Evolutionary conservation across 805 yeast genomes (phyloP), one percentile per base, ranked within the genome.

Genomic region (Candida saitoana): DNA sequence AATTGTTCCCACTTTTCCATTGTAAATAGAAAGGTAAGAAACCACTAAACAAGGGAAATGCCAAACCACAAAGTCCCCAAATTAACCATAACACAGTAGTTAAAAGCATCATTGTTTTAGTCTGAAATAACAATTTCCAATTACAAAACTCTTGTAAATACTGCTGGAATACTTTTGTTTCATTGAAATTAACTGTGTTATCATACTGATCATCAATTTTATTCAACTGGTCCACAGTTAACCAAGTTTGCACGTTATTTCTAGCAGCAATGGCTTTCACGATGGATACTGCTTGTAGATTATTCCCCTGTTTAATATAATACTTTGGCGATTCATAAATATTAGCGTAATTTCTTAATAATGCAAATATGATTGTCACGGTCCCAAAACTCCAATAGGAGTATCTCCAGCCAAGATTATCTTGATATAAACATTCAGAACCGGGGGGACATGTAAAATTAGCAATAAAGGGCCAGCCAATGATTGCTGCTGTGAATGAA

Each of bases 401-500:
- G 56, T 77, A 77, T 49, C 82, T 56, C 82, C 82, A 77, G 38
- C 82, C 82, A 60, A 71, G 67, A 55, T 77, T 77, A 30, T 65
- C 57, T 5, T 48, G 38, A 11, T 74, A 63, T 25, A 60, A 58
- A 49, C 82, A 77, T 22, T 58, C 36, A 8, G 49, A 62, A 16
- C 15, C 19, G 5, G 55, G 54, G 12, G 58, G 49, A 47, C 81
- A 74, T 3, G 74, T 66, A 43, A 64, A 57, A 41, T 69, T 63
- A 12, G 77, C 73, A 38, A 77, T 54, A 40, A 71, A 72, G 0
- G 77, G 79, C 76, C 78, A 76, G 2, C 78, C 74, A 33, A 74
- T 50, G 12, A 74, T 55, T 14, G 62, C 60, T 15, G 76, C 67
- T 36, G 74, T 59, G 2, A 77, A 71, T 50, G 76, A 80, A 33